Evolutionary conservation across 208 protist genomes (phyloP), one percentile per base, ranked within the genome.

Genomic region (Crithidia thermophila): DNA sequence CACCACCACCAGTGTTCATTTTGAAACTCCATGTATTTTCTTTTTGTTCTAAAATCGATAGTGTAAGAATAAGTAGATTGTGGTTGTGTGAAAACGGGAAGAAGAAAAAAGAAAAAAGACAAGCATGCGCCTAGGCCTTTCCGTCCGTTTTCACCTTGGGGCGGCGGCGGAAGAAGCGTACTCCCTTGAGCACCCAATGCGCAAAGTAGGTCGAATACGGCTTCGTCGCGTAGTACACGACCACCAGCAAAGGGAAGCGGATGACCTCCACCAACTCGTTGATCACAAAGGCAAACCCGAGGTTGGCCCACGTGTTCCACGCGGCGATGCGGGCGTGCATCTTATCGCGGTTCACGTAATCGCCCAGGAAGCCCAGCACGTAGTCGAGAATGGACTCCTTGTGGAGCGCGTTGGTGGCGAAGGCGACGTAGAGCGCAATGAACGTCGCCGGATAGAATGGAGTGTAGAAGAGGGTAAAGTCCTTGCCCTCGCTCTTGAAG

Each of bases 271-370:
- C 50, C 57, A 81, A 66, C 55, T 89, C 79, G 68, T 82, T 85
- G 55, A 89, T 75, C 6, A 81, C 72, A 52, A 89, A 73, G 16
- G 83, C 83, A 67, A 85, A 84, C 31, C 79, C 83, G 40, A 89
- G 50, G 67, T 89, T 71, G 20, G 75, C 63, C 52, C 81, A 89
- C 11, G 63, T 73, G 13, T 76, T 72, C 83, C 83, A 89, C 39
- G 83, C 72, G 60, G 76, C 73, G 30, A 89, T 73, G 40, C 73
- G 67, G 10, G 1, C 62, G 59, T 84, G 72, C 58, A 85, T 78
- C 75, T 61, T 62, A 20, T 77, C 58, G 42, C 53, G 66, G 36
- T 88, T 76, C 18, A 85, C 72, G 43, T 73, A 80, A 9, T 72
- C 60, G 18, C 76, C 70, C 36, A 85, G 31, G 33, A 79, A 72